Conservation (phyloP, 2,329 filamentous ascomycete genomes). For the Dactylellina drechsleri region DNA sequence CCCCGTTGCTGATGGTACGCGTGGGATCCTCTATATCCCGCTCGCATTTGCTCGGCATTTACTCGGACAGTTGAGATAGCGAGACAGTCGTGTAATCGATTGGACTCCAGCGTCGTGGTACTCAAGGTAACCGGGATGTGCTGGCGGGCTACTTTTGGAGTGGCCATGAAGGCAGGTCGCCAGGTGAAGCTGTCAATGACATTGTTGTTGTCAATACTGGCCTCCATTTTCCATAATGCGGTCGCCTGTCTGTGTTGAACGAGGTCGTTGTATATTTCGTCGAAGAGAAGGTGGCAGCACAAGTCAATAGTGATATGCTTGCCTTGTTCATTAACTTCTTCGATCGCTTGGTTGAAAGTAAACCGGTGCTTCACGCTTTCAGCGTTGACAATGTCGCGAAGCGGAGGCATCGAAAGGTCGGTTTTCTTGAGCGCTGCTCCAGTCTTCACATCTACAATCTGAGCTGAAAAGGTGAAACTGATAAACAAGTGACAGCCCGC, state of each 20-base stretch:
- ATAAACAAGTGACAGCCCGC: constrained; percentile 39
- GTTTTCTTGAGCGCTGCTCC: constrained; percentile 43
- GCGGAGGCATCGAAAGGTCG: constrained; percentile 44
- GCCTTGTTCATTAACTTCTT: constrained; percentile 13
- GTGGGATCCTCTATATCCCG: constrained; percentile 39
- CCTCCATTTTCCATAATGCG: constrained; percentile 44
- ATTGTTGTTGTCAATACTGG: constrained; percentile 21
- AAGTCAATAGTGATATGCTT: constrained; percentile 34
- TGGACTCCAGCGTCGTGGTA: constrained; percentile 29
- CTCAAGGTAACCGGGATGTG: constrained; percentile 33
- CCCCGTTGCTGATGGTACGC: constrained; percentile 49
- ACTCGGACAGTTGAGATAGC: constrained; percentile 46
- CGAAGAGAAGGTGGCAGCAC: constrained; percentile 47
- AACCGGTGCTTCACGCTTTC: constrained; percentile 29
- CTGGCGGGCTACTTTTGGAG: constrained; percentile 37
- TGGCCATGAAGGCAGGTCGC: constrained; percentile 49
- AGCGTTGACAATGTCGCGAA: constrained; percentile 26
- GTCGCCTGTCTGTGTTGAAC: constrained; percentile 47
- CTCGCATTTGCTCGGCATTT: constrained; percentile 46
- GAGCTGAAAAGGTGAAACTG: constrained; percentile 36
- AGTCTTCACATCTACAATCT: constrained; percentile 43
- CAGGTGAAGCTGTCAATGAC: constrained; percentile 26
- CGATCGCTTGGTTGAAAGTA: constrained; percentile 37
- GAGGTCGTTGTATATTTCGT: constrained; percentile 45
- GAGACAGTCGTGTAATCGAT: constrained; percentile 47